These are phyloP conservation scores for Trichoderma asperellum DNA, from an alignment of 2,329 filamentous ascomycete genomes.

Conservation along the genomic window DNA sequence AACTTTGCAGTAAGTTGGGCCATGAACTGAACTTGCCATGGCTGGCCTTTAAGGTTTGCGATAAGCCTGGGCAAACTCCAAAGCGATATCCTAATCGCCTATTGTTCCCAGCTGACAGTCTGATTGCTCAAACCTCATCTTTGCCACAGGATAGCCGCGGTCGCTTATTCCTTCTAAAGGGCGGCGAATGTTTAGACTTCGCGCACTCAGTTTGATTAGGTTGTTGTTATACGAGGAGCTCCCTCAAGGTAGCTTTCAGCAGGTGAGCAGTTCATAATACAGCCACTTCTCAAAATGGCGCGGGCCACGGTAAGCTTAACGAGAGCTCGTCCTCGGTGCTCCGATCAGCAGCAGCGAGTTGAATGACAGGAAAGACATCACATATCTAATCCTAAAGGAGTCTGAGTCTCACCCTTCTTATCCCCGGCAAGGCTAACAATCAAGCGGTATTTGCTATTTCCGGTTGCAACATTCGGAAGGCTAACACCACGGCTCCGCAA, in stretches of 20 bases:
- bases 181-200: not conserved
- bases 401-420: not conserved
- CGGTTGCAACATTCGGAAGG: not conserved
- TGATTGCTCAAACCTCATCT: not conserved
- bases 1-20: not conserved
- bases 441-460: slow-evolving; percentile 20
- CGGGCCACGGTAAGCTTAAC: slow-evolving; percentile 17
- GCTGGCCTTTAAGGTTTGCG: not conserved
- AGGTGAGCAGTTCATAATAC: not conserved
- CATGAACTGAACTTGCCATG: not conserved
- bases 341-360: not conserved
- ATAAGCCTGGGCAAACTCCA: not conserved
- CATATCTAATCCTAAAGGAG: slow-evolving; percentile 7
- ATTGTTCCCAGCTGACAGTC: not conserved
- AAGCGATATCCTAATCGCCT: not conserved
- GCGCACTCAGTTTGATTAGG: not conserved
- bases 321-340: not conserved
- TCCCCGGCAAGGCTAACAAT: slow-evolving; percentile 9
- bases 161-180: not conserved
- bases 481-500: slow-evolving; percentile 12
- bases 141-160: slow-evolving; percentile 16
- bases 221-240: not conserved
- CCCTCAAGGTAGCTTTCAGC: not conserved
- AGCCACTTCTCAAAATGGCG: not conserved
- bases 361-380: not conserved